Base-by-base conservation (phyloP, 2,329 filamentous ascomycete genomes). In the Talaromyces pinophilus region DNA sequence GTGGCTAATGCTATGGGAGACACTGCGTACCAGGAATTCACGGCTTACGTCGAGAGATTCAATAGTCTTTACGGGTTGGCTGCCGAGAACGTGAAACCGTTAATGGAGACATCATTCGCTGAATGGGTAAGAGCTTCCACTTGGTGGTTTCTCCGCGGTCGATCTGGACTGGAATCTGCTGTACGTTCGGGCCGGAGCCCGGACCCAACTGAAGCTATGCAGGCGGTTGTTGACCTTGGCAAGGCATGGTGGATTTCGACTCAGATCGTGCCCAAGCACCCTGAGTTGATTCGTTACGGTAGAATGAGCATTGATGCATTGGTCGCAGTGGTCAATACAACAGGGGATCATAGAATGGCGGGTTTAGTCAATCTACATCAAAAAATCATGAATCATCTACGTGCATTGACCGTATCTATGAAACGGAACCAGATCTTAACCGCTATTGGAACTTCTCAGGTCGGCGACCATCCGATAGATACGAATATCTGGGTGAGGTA, bases 61-160 rank as follows among this genome's bases (percentile, higher is more conserved):
- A 89, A 87, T 68, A 88, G 90, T 69, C 83, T 95, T 2, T 96
- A 96, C 74, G 84, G 88, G 44, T 78, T 94, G 52, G 91, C 93
- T 66, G 89, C 92, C 0, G 92, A 96, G 76, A 86, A 88, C 38
- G 83, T 89, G 35, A 88, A 87, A 69, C 88, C 91, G 0, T 75
- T 93, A 4, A 83, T 86, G 64, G 83, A 85, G 35, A 89, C 87
- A 61, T 82, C 87, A 0, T 83, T 90, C 0, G 82, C 85, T 57
- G 87, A 92, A 67, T 90, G 93, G 81, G 83, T 90, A 10, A 86
- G 91, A 66, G 89, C 88, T 28, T 89, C 88, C 3, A 82, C 92
- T 0, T 97, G 93, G 93, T 97, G 93, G 93, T 96, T 97, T 73
- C 75, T 96, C 55, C 90, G 87, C 71, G 93, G 93, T 22, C 88